phyloP scores from a whole-genome alignment of 805 yeast genomes.

The Kodamaea sagamina region DNA sequence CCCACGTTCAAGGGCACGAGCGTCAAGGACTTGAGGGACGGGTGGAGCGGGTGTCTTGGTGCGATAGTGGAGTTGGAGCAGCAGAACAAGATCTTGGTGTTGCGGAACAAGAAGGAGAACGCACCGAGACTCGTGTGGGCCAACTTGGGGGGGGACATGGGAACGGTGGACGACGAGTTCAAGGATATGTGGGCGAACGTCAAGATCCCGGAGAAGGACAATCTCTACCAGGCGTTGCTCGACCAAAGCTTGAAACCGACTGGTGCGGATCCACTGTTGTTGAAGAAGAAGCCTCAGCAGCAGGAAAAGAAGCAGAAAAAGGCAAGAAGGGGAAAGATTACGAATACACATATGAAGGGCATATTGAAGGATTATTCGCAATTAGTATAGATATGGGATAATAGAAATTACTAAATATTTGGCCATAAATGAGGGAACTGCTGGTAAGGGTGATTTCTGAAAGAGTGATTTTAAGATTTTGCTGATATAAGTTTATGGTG shows the following conservation, averaged over 20 bases:
- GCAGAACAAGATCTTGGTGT: slow-evolving; percentile 74
- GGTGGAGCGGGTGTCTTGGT: slow-evolving; percentile 89
- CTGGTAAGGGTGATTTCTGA: too few species aligned
- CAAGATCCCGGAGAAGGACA: slow-evolving; percentile 78
- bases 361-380: slow-evolving; percentile 80
- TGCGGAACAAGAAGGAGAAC: slow-evolving; percentile 90
- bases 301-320: slow-evolving; percentile 81
- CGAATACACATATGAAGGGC: slow-evolving; percentile 96
- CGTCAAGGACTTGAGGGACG: slow-evolving; percentile 81
- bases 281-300: slow-evolving; percentile 61
- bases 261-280: slow-evolving; percentile 94
- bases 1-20: slow-evolving; percentile 84
- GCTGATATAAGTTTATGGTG: too few species aligned
- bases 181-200: slow-evolving; percentile 77
- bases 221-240: slow-evolving; percentile 73
- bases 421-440: too few species aligned
- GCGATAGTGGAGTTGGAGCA: slow-evolving; percentile 78
- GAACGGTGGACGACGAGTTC: slow-evolving; percentile 77
- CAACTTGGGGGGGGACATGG: slow-evolving; percentile 72
- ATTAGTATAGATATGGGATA: slow-evolving; percentile 24
- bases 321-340: slow-evolving; percentile 89
- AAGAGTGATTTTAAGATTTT: too few species aligned
- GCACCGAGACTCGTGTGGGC: slow-evolving; percentile 94
- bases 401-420: too few species aligned
- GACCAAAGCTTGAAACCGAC: slow-evolving; percentile 94